These are phyloP conservation scores for Aspergillaceae sp. DNA, from an alignment of 2,329 filamentous ascomycete genomes.

Conservation along the genomic window DNA sequence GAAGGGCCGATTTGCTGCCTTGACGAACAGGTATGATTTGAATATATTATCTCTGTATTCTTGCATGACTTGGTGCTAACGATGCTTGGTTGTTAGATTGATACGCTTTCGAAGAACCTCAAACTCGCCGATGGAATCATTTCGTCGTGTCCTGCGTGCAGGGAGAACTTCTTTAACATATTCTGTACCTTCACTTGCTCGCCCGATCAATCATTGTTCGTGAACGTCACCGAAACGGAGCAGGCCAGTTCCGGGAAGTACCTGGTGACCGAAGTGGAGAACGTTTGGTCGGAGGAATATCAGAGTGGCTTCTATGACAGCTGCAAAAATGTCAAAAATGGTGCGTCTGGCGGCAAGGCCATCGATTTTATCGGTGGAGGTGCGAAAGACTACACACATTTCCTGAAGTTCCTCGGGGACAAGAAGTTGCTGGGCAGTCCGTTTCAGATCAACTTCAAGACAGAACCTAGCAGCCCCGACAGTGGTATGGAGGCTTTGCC, in stretches of 20 bases:
- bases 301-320: slow-evolving; percentile 87
- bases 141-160: slow-evolving; percentile 90
- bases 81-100: slow-evolving; percentile 49
- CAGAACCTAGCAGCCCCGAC: slow-evolving; percentile 51
- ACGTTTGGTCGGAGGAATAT: slow-evolving; percentile 75
- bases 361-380: slow-evolving; percentile 96
- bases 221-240: slow-evolving; percentile 76
- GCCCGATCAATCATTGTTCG: slow-evolving; percentile 86
- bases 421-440: slow-evolving; percentile 86
- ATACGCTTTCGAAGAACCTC: slow-evolving; percentile 72
- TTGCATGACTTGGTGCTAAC: background rate
- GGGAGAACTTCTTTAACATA: slow-evolving; percentile 95
- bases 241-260: slow-evolving; percentile 45
- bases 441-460: slow-evolving; percentile 88
- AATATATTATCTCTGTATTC: background rate
- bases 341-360: slow-evolving; percentile 81
- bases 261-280: slow-evolving; percentile 82
- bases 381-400: slow-evolving; percentile 77
- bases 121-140: slow-evolving; percentile 83
- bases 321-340: slow-evolving; percentile 98
- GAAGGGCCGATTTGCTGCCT: slow-evolving; percentile 78
- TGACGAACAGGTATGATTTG: slow-evolving; percentile 54
- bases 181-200: slow-evolving; percentile 99
- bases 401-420: slow-evolving; percentile 86
- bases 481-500: slow-evolving; percentile 65